Evolutionary conservation across 441 rosid genomes (phyloP), one percentile per base, ranked within the genome.

Genomic region (Aleurites moluccanus): DNA sequence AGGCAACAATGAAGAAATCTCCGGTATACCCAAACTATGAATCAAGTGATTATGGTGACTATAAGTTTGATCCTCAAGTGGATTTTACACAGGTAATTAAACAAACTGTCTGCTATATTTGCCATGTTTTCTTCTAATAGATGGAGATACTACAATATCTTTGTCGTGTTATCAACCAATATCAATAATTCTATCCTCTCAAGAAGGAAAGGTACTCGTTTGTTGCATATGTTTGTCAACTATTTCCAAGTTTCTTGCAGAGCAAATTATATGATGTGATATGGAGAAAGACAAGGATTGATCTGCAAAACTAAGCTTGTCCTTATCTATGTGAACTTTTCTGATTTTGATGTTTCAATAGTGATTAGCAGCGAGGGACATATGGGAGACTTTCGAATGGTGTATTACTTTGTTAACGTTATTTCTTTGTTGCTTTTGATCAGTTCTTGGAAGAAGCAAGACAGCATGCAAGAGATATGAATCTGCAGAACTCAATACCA

Each of bases 371-470:
- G 33, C 16, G 23, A 62, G 13, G 40, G 66, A 62, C 66, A 18
- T 6, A 13, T 14, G 52, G 33, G 33, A 47, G 23, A 33, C 56
- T 57, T 59, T 14, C 8, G 21, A 25, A 8, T 53, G 33, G 33
- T 70, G 18, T 6, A 27, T 33, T 62, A 23, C n/a, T n/a, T n/a
- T n/a, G 35, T 49, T 52, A 71, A 16, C 20, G 9, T 59, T 53
- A 63, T 75, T 44, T 66, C 69, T 2, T 66, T 70, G 35, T 33
- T 38, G 50, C 8, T 50, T 69, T 66, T 76, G 56, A 60, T 64
- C 80, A 85, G 91, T 89, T 88, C 83, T 78, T 89, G 80, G 83
- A 85, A 65, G 90, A 86, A 79, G 91, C 89, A 69, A 86, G 79
- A 74, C 83, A 84, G 62, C 85, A 82, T 74, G 84, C 75, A 59